Percentiles rank a stretch among this genome's conserved stretches.
Evolutionary conservation across 73 alveolate genomes (phyloP).

Genomic region (Tetrahymena borealis): DNA sequence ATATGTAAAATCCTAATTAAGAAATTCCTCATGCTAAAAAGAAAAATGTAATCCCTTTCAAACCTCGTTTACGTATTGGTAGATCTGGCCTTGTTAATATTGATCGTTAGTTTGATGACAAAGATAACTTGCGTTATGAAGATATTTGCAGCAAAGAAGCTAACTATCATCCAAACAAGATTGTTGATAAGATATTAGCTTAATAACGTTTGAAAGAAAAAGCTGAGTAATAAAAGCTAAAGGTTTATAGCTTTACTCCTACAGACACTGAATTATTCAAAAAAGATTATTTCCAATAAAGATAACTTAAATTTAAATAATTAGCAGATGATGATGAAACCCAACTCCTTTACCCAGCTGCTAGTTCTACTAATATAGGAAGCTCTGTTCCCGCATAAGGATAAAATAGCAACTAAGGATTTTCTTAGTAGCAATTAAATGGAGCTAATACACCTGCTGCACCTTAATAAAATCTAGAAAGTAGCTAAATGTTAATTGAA

Average conservation of each 20-base stretch:
- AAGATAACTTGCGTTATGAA: background rate
- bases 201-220: background rate
- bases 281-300: background rate
- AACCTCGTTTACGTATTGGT: background rate
- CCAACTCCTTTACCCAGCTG: background rate
- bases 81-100: background rate
- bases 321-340: background rate
- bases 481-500: background rate
- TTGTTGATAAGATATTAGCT: background rate
- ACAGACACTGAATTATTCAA: background rate
- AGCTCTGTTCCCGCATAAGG: background rate
- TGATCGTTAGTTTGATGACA: background rate
- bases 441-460: background rate
- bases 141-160: background rate
- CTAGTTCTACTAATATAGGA: background rate
- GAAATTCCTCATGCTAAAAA: background rate
- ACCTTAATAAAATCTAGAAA: background rate
- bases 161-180: background rate
- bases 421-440: background rate
- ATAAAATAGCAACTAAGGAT: background rate
- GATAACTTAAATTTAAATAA: background rate
- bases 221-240: background rate
- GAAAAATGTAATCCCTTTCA: background rate
- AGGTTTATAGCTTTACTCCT: background rate
- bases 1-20: too few species aligned